Percentiles rank a stretch among this genome's conserved stretches.
Conservation (phyloP, 352 stramenopile species). For the Hyaloperonospora arabidopsidis region DNA sequence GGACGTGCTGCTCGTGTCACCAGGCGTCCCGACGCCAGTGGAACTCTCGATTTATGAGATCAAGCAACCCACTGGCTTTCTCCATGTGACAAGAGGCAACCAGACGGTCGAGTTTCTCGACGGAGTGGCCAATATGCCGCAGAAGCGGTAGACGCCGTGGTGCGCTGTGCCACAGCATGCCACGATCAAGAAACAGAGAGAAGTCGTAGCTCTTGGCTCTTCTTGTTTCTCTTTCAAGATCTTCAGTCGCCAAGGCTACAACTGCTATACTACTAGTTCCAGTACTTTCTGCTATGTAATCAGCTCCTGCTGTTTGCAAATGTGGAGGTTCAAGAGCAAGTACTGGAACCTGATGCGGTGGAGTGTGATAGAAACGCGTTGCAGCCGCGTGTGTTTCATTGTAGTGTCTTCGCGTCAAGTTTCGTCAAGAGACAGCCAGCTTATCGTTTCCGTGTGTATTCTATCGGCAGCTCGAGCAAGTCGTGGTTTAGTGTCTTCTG, state of each 20-base stretch:
- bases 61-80: conserved; percentile 73
- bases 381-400: conserved; percentile 21
- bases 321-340: conserved; percentile 5
- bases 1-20: conserved; percentile 59
- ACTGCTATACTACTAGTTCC: too few species aligned
- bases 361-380: conserved; percentile 24
- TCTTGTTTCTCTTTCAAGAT: too few species aligned
- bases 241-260: too few species aligned
- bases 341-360: conserved; percentile 16
- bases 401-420: conserved; percentile 34
- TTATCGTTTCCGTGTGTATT: conserved; percentile 32
- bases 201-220: too few species aligned
- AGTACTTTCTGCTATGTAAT: conserved; percentile 1
- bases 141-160: conserved; percentile 50
- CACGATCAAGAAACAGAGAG: conserved; percentile 22
- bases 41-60: conserved; percentile 82
- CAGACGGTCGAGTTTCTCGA: conserved; percentile 80
- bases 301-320: conserved; percentile 7
- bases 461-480: conserved; percentile 25
- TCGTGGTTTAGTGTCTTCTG: conserved; percentile 6
- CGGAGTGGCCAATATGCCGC: conserved; percentile 75
- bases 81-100: conserved; percentile 74
- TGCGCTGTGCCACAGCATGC: conserved; percentile 13
- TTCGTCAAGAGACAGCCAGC: conserved; percentile 29
- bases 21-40: conserved; percentile 58